Percentiles rank a stretch among this genome's conserved stretches.
Evolutionary conservation across 495 filamentous ascomycete species (phyloP).

Genomic region (Penicillium canariense): DNA sequence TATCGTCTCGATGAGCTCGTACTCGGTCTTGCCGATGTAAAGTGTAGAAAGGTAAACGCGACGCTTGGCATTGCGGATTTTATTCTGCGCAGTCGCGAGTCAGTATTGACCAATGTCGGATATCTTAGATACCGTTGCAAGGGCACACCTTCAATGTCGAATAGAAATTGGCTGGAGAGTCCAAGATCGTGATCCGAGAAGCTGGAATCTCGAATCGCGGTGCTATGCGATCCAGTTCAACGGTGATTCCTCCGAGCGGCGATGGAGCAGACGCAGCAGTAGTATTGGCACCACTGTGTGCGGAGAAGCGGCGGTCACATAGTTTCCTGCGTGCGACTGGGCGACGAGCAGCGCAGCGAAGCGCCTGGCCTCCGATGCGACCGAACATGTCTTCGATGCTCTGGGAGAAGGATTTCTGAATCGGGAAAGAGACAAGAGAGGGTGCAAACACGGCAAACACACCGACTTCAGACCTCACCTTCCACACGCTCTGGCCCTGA

Average conservation of each 20-base stretch:
- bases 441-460: constrained; percentile 45
- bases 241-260: constrained; percentile 57
- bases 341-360: constrained; percentile 36
- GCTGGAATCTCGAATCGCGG: constrained; percentile 84
- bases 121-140: neutral
- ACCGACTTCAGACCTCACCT: constrained; percentile 22
- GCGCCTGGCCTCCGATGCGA: constrained; percentile 39
- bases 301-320: constrained; percentile 43
- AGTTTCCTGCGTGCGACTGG: constrained; percentile 32
- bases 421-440: constrained; percentile 14
- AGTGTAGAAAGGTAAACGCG: constrained; percentile 90
- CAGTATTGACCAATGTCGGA: neutral
- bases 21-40: constrained; percentile 92
- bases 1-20: constrained; percentile 80
- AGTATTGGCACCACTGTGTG: constrained; percentile 26
- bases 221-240: constrained; percentile 83
- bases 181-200: constrained; percentile 75
- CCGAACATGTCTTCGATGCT: constrained; percentile 33
- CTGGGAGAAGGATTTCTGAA: constrained; percentile 19
- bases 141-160: constrained; percentile 72
- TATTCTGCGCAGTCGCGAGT: constrained; percentile 49
- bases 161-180: constrained; percentile 82
- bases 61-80: constrained; percentile 73
- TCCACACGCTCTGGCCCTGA: constrained; percentile 13
- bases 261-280: constrained; percentile 33